Evolutionary conservation across 768 basidiomycete species (phyloP).

Genomic region (Fomitopsis serialis): DNA sequence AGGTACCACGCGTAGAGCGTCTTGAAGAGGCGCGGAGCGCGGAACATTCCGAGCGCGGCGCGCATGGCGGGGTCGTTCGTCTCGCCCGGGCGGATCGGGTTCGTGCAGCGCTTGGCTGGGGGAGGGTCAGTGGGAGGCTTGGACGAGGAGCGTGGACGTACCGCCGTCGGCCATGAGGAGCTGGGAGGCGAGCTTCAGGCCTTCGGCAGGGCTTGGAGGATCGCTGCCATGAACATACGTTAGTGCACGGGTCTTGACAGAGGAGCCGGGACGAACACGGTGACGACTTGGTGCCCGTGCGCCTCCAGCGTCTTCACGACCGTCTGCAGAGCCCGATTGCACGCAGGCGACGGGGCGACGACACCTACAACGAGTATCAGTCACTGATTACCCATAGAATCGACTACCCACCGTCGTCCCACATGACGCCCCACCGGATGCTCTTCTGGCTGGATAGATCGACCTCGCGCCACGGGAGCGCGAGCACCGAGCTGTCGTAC

Average conservation of each 20-base stretch:
- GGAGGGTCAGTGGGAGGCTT: not conserved
- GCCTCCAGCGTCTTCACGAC: slow-evolving; percentile 27
- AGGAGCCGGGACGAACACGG: slow-evolving; percentile 24
- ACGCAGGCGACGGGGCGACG: slow-evolving; percentile 34
- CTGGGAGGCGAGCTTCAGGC: slow-evolving; percentile 16
- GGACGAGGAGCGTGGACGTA: slow-evolving; percentile 1
- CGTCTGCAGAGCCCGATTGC: slow-evolving; percentile 33
- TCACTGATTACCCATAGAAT: too few relatives aligned
- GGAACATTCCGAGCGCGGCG: slow-evolving; percentile 15
- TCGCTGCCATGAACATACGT: slow-evolving; percentile 18
- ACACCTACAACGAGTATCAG: too few relatives aligned
- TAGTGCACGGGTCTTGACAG: not conserved
- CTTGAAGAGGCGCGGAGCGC: slow-evolving; percentile 20
- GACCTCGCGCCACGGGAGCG: slow-evolving; percentile 36
- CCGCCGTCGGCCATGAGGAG: slow-evolving; percentile 21
- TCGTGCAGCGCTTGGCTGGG: slow-evolving; percentile 14
- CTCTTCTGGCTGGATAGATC: slow-evolving; percentile 24
- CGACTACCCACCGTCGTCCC: slow-evolving; percentile 34
- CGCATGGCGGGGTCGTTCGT: slow-evolving; percentile 19
- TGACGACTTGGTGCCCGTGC: slow-evolving; percentile 34
- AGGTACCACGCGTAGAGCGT: slow-evolving; percentile 23
- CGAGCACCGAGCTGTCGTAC: slow-evolving; percentile 38
- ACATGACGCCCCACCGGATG: slow-evolving; percentile 36
- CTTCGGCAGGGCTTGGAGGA: slow-evolving; percentile 22
- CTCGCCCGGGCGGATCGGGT: slow-evolving; percentile 19